These are phyloP conservation scores for Colletotrichum sp. DNA, from an alignment of 2,329 filamentous ascomycete species.

Conservation along the genomic window DNA sequence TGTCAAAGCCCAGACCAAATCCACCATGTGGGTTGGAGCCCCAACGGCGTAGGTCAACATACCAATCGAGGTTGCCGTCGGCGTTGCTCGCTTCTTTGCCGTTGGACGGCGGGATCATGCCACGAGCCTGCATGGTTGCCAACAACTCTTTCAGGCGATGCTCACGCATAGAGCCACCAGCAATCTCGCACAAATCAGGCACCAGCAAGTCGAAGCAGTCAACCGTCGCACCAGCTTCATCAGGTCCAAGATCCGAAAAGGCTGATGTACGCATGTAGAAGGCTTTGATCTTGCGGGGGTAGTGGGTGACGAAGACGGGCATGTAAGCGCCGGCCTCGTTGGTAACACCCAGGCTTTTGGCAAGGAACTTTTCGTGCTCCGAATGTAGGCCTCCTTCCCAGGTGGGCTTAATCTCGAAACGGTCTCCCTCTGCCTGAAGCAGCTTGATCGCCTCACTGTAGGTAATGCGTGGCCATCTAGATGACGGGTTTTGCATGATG, in stretches of 20 bases:
- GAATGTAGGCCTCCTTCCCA: constrained; percentile 82
- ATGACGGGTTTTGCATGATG: constrained; percentile 51
- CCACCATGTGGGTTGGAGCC: constrained; percentile 92
- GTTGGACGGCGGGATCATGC: constrained; percentile 53
- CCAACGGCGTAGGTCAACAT: constrained; percentile 85
- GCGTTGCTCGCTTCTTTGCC: constrained; percentile 27
- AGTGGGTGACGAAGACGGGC: constrained; percentile 92
- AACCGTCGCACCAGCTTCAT: constrained; percentile 59
- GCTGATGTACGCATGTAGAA: constrained; percentile 70
- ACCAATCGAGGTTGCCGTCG: constrained; percentile 70
- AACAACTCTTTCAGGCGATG: constrained; percentile 73
- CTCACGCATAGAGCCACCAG: constrained; percentile 89
- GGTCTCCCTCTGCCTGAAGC: constrained; percentile 63
- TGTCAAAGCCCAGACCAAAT: constrained; percentile 89
- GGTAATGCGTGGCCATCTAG: constrained; percentile 78
- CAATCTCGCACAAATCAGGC: constrained; percentile 84
- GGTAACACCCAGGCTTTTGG: constrained; percentile 64
- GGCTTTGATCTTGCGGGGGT: constrained; percentile 86
- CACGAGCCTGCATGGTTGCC: constrained; percentile 73
- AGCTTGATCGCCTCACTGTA: constrained; percentile 79
- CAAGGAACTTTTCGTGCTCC: constrained; percentile 92
- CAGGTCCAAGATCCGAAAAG: neutral
- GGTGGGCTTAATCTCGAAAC: constrained; percentile 71
- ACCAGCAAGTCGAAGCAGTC: constrained; percentile 92
- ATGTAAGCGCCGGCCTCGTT: constrained; percentile 50